These are phyloP conservation scores for Ciborinia camelliae DNA, from an alignment of 2,329 filamentous ascomycete genomes.

Conservation along the genomic window DNA sequence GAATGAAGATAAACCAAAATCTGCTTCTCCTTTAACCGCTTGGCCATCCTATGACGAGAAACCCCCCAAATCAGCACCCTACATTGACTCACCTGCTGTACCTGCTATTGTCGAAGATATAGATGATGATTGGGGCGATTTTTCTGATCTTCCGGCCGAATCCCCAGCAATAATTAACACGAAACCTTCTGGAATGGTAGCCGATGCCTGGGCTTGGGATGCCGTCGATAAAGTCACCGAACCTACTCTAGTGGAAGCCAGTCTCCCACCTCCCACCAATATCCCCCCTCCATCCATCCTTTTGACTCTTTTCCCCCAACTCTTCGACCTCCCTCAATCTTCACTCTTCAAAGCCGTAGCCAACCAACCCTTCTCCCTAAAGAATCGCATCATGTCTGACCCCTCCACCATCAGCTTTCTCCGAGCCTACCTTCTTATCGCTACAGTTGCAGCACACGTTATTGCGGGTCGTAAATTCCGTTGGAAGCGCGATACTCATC, in stretches of 20 bases:
- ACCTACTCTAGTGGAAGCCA: conserved; percentile 11
- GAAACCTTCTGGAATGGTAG: conserved; percentile 21
- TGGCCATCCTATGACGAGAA: conserved; percentile 33
- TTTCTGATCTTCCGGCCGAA: conserved; percentile 43
- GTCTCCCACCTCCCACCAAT: conserved; percentile 53
- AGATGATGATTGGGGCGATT: conserved; percentile 53
- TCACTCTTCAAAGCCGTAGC: conserved; percentile 64
- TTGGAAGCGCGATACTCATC: conserved; percentile 84
- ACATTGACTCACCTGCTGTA: conserved; percentile 31
- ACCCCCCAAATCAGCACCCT: conserved; percentile 25
- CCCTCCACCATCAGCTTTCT: conserved; percentile 61
- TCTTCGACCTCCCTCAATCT: conserved; percentile 64
- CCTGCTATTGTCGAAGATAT: conserved; percentile 36
- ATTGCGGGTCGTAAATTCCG: conserved; percentile 80
- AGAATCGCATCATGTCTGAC: conserved; percentile 62
- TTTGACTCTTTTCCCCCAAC: conserved; percentile 68
- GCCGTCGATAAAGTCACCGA: conserved; percentile 28
- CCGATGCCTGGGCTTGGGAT: conserved; percentile 38
- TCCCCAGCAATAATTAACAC: conserved; percentile 23
- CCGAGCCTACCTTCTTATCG: conserved; percentile 59
- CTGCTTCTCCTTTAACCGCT: conserved; percentile 34
- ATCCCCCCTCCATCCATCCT: conserved; percentile 85
- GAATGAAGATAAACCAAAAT: conserved; percentile 37
- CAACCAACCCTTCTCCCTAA: conserved; percentile 54
- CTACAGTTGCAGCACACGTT: conserved; percentile 69